Conservation (phyloP, 2,329 filamentous ascomycete species). For the Aspergillus alliaceus region DNA sequence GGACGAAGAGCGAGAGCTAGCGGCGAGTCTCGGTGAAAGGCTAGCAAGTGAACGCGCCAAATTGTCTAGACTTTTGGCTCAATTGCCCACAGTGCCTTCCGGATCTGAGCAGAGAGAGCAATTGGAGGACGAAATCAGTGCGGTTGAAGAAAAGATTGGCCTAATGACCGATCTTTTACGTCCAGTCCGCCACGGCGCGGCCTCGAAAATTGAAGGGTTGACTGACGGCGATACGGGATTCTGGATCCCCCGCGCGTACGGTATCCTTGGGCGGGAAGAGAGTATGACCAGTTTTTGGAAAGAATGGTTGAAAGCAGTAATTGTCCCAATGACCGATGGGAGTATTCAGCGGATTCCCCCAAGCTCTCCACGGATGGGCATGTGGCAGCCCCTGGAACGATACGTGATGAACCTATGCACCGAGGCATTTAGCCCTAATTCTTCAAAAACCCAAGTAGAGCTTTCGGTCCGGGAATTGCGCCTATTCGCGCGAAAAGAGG, state of each 20-base stretch:
- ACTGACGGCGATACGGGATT: slow-evolving; percentile 94
- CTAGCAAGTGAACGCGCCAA: slow-evolving; percentile 85
- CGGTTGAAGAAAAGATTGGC: slow-evolving; percentile 94
- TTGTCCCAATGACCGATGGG: slow-evolving; percentile 95
- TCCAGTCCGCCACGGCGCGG: slow-evolving; percentile 88
- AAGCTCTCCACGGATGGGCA: slow-evolving; percentile 84
- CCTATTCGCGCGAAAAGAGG: slow-evolving; percentile 90
- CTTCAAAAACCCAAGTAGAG: slow-evolving; percentile 94
- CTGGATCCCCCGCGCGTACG: slow-evolving; percentile 93
- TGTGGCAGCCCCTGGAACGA: slow-evolving; percentile 94
- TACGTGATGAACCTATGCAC: slow-evolving; percentile 97
- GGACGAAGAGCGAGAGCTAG: slow-evolving; percentile 92
- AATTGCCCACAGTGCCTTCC: slow-evolving; percentile 76
- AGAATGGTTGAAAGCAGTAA: slow-evolving; percentile 90
- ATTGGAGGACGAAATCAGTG: slow-evolving; percentile 90
- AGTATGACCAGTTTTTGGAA: slow-evolving; percentile 93
- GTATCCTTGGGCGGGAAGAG: slow-evolving; percentile 81
- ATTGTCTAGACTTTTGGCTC: slow-evolving; percentile 80
- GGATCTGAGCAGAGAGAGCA: slow-evolving; percentile 78
- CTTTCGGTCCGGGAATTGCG: slow-evolving; percentile 84
- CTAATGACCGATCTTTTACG: slow-evolving; percentile 95
- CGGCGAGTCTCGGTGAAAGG: slow-evolving; percentile 84
- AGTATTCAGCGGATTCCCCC: slow-evolving; percentile 77
- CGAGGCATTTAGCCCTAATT: slow-evolving; percentile 87
- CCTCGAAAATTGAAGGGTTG: slow-evolving; percentile 94